These are phyloP conservation scores for Penicillium daleae DNA, from an alignment of 495 filamentous ascomycete species.

Conservation along the genomic window DNA sequence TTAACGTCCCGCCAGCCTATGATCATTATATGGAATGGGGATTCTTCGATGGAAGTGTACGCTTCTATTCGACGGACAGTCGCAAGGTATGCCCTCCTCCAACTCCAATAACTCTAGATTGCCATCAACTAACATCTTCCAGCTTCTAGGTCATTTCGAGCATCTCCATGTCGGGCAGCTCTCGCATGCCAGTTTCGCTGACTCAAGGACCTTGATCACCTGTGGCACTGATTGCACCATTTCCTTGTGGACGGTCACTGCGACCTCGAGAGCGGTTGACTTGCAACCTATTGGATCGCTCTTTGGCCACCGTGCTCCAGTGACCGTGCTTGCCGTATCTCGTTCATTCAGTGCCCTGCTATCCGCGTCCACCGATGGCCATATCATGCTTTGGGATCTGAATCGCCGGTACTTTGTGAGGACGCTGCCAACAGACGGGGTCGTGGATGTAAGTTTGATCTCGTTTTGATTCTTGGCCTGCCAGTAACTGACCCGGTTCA, in stretches of 20 bases:
- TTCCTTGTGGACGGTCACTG: conserved; percentile 73
- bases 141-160: conserved; percentile 81
- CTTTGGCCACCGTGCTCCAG: conserved; percentile 84
- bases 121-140: conserved; percentile 14
- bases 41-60: conserved; percentile 87
- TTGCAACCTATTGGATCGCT: conserved; percentile 78
- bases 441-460: conserved; percentile 53
- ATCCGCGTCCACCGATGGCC: conserved; percentile 77
- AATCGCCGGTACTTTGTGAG: conserved; percentile 87
- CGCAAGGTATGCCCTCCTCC: conserved; percentile 54
- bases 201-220: conserved; percentile 87
- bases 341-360: conserved; percentile 85
- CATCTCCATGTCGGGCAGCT: conserved; percentile 90
- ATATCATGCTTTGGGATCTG: conserved; percentile 89
- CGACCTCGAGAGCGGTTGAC: conserved; percentile 71
- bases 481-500: conserved; percentile 15
- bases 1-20: conserved; percentile 84
- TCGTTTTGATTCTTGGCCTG: conserved; percentile 23
- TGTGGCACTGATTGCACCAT: conserved; percentile 90
- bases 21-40: conserved; percentile 97
- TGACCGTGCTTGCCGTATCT: conserved; percentile 80
- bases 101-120: background rate
- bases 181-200: conserved; percentile 78
- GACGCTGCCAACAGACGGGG: conserved; percentile 60
- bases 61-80: conserved; percentile 82